Evolutionary conservation across 768 basidiomycete species (phyloP), one percentile per base, ranked within the genome.

Genomic region (Tylopilus sp.): DNA sequence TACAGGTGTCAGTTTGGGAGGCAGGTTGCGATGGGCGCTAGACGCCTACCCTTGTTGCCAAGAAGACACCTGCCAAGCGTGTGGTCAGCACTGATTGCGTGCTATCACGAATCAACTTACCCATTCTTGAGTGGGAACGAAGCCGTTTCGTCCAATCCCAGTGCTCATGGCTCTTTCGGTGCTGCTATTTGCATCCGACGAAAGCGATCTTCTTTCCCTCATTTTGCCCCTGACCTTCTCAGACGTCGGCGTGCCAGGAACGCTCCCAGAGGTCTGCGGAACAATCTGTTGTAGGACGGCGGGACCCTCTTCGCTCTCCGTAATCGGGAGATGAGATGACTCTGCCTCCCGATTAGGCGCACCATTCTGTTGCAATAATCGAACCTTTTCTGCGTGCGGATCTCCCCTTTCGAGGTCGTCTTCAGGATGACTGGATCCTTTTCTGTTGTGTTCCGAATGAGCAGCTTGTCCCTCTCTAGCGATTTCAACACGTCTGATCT

Each of bases 91-190:
- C 25, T 7, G 8, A 11, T 52, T 15, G 35, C 11, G 3, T 40
- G 30, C 39, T 21, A 30, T 28, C 38, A 40, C 35, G 9, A 50
- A 41, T 21, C 2, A 12, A 51, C 78, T 49, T 57, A 92, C 93
- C 95, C 97, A 99, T 81, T 93, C 92, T 66, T 97, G 91, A 3
- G 93, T 97, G 11, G 97, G 94, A 8, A 95, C 76, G 69, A 98
- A 99, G 3, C 93, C 91, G 66, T 92, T 95, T 57, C 88, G 78
- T 25, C 93, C 93, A 17, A 95, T 80, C 12, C 83, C 85, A 17
- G 75, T 74, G 26, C 80, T 76, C n/a, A 86, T 82, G 21, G 82
- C 70, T 26, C 81, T 79, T 52, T 91, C 87, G 43, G 86, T 63
- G 49, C 79, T 79, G 36, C 69, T 73, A 44, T 76, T 77, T 51